Base-by-base conservation (phyloP, 495 filamentous ascomycete genomes). In the Parachaetomium inaequale region DNA sequence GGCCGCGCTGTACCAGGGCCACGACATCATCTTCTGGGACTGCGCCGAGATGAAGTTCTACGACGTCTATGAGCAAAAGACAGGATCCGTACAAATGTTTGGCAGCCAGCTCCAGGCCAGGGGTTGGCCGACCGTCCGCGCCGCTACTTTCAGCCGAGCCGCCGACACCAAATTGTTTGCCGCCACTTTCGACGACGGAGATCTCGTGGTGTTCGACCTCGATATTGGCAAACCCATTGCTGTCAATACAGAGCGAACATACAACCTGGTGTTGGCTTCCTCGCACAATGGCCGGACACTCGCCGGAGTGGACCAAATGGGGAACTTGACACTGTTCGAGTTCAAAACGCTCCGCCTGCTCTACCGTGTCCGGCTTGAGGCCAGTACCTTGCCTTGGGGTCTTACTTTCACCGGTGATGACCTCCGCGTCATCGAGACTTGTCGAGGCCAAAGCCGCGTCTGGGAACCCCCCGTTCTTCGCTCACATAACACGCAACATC, bases 1-100 rank as follows among this genome's bases (percentile, higher is more conserved):
- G 2, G 72, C 72, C 8, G 58, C 25, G 6, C 15, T 46, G 36
- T 61, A 45, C 36, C 14, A 12, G 7, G 54, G 54, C 38, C 15
- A 56, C 4, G 7, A 56, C 26, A 42, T 56, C 12, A 25, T 43
- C 23, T 45, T 45, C 54, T 56, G 54, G 54, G 54, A 56, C 15
- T 56, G 54, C 38, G 15, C 19, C 54, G 38, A 43, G 7, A 19
- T 17, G 5, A 25, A 14, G 17, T 25, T 56, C 14, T 31, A 56
- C 26, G 36, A 56, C 38, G 14, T 12, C 1, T 56, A 56, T 36
- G 54, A 56, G 54, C n/a, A 55, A 19, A 14, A 56, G 6, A 56
- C 54, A 3, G 53, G 36, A 45, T 43, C 38, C 6, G 14, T 56
- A 0, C 36, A 43, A 4, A 31, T n/a, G n/a, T 43, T 29, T 23